Base-by-base conservation (phyloP, 495 filamentous ascomycete genomes). In the Aspergillus sparsus region DNA sequence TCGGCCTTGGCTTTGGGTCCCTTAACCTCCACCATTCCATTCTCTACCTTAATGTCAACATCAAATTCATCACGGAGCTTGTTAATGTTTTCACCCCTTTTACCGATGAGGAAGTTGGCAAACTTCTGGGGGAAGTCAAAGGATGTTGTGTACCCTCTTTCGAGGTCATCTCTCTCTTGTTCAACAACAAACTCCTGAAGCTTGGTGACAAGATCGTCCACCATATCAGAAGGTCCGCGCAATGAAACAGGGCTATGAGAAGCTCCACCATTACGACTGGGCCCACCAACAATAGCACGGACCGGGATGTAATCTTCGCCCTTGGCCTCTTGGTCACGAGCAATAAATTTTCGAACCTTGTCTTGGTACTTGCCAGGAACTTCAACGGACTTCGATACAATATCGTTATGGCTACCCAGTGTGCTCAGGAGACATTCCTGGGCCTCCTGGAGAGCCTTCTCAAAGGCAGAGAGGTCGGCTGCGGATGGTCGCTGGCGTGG, bases 1-100 rank as follows among this genome's bases (percentile, higher is more conserved):
- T 96, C 91, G 7, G 92, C 91, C 78, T 96, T 89, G 21, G 83
- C 85, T 72, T 85, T 82, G 11, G 86, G 86, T n/a, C 86, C 86
- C 71, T 88, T 88, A 66, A 89, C 79, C 61, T 87, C 85, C 35
- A 88, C 84, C 73, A 85, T 87, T 63, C 86, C 86, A 49, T 87
- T 84, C 59, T 85, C 80, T 36, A 98, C 85, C 68, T 95, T 90
- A 65, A 99, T 97, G 46, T 98, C 94, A 35, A 99, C 95, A 70
- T 98, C 95, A 65, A 95, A 96, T 69, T 94, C 91, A 35, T 98
- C 94, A 15, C 92, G 89, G n/a, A 97, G 80, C 69, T 95, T 93
- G 61, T 90, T 91, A 75, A 98, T 94, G 72, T 93, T 93, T 75
- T 92, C 92, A 27, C 94, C 94, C 41, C 86, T 85, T 71, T 89